Percentiles rank a stretch among this genome's conserved stretches.
Evolutionary conservation across 768 basidiomycete genomes (phyloP).

Genomic region (Jaapia argillacea): DNA sequence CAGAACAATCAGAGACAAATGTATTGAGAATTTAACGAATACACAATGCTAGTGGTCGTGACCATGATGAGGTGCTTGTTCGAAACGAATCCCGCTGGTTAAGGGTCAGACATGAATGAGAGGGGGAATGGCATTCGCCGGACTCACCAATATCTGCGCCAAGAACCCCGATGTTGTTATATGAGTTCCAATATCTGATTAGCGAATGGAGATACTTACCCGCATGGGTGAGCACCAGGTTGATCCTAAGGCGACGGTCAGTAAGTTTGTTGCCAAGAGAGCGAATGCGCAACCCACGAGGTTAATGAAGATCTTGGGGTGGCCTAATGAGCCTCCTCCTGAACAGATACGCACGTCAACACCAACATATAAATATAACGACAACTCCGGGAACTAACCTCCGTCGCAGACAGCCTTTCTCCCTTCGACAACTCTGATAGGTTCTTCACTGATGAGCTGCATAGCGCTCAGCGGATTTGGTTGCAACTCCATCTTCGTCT

Average conservation of each 20-base stretch:
- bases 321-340: slow-evolving; percentile 94
- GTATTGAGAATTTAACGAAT: no score
- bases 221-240: slow-evolving; percentile 79
- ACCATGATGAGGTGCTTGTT: slow-evolving; percentile 69
- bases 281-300: slow-evolving; percentile 62
- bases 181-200: slow-evolving; percentile 4
- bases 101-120: not conserved
- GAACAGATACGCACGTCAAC: slow-evolving; percentile 1
- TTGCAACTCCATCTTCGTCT: slow-evolving; percentile 80
- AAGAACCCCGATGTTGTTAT: slow-evolving; percentile 6
- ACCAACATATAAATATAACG: slow-evolving; percentile 1
- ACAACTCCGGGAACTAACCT: slow-evolving; percentile 43
- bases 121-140: not conserved
- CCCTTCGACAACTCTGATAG: slow-evolving; percentile 70
- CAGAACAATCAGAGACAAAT: no score
- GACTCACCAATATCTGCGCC: slow-evolving; percentile 38
- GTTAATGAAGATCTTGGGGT: slow-evolving; percentile 96
- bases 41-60: slow-evolving; percentile 31
- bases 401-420: slow-evolving; percentile 92
- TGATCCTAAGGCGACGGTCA: slow-evolving; percentile 66
- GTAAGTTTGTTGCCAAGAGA: no score
- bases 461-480: slow-evolving; percentile 87
- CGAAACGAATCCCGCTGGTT: slow-evolving; percentile 77
- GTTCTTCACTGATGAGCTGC: slow-evolving; percentile 80
- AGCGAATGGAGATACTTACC: slow-evolving; percentile 44